Base-by-base conservation (phyloP, 169 alveolate genomes). In the Plasmodium sp. region DNA sequence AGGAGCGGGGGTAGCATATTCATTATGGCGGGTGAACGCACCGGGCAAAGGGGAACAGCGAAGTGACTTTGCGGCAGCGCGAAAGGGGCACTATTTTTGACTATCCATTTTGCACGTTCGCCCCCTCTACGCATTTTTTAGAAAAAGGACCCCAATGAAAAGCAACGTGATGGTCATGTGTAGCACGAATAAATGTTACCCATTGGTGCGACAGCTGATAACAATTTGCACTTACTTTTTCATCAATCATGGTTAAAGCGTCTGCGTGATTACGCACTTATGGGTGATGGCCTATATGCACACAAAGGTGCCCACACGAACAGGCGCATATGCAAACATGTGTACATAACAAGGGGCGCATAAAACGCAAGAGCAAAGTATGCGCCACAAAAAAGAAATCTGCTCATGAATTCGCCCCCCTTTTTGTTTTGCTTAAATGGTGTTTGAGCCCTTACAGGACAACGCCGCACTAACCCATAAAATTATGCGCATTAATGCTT, bases 391-490 rank as follows among this genome's bases (percentile, higher is more conserved):
- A 18, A 9, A 80, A 80, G 36, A 45, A 80, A 34, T 62, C 72
- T 80, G 45, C 33, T 6, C 41, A 16, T 45, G 5, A 22, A 39
- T 43, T 22, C 51, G 33, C 16, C 48, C 7, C 56, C 36, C 58
- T 80, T 39, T 45, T 80, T 41, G 34, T 80, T 80, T 80, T 80
- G 71, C 51, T 18, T 67, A 67, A 67, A 22, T 67, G 77, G n/a
- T 31, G 39, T 67, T 67, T 67, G 77, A 67, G 77, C 9, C 33
- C 77, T 67, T 31, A 22, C 1, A 67, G 39, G 39, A 67, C 77
- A 22, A 2, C 36, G 31, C 77, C 33, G n/a, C 77, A 67, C 16
- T 67, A 27, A 31, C 77, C 39, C 77, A 67, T 67, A 18, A 67
- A 6, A 67, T 67, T 27, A n/a, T 67, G 39, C 77, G n/a, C n/a